Evolutionary conservation across 2,329 filamentous ascomycete species (phyloP).

Genomic region (Fusarium sp.): DNA sequence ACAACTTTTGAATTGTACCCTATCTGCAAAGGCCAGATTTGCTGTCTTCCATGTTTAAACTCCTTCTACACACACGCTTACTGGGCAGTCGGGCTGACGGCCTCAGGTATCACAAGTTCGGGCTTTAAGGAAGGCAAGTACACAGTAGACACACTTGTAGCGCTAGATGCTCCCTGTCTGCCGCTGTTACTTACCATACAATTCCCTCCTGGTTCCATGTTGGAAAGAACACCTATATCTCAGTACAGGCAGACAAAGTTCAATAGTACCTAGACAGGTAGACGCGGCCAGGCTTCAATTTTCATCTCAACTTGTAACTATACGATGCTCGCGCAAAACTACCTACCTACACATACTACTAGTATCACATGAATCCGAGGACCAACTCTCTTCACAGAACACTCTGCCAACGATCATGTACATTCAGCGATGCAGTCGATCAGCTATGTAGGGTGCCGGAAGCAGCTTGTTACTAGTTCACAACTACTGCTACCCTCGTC

Average conservation of each 20-base stretch:
- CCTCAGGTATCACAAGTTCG: not conserved
- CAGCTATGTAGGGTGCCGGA: constrained; percentile 44
- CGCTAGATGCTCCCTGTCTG: not conserved
- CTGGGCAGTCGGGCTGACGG: not conserved
- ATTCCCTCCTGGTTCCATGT: not conserved
- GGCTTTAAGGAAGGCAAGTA: not conserved
- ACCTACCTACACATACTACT: too few species aligned
- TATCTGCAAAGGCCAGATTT: not conserved
- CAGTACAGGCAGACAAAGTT: not conserved
- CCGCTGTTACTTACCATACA: too few species aligned
- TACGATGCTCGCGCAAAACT: not conserved
- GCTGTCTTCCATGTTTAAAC: too few species aligned
- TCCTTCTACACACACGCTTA: not conserved
- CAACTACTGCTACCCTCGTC: constrained; percentile 37
- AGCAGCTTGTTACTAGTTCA: constrained; percentile 39
- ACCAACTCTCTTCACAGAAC: not conserved
- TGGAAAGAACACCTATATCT: not conserved
- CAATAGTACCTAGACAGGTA: too few species aligned
- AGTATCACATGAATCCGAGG: too few species aligned
- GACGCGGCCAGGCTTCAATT: not conserved
- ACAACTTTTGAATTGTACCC: not conserved
- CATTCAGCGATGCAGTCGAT: constrained; percentile 24
- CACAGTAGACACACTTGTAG: not conserved
- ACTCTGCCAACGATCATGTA: not conserved
- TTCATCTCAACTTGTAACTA: not conserved